These are phyloP conservation scores for Leishmania arabica DNA, from an alignment of 208 protist genomes.

Conservation along the genomic window DNA sequence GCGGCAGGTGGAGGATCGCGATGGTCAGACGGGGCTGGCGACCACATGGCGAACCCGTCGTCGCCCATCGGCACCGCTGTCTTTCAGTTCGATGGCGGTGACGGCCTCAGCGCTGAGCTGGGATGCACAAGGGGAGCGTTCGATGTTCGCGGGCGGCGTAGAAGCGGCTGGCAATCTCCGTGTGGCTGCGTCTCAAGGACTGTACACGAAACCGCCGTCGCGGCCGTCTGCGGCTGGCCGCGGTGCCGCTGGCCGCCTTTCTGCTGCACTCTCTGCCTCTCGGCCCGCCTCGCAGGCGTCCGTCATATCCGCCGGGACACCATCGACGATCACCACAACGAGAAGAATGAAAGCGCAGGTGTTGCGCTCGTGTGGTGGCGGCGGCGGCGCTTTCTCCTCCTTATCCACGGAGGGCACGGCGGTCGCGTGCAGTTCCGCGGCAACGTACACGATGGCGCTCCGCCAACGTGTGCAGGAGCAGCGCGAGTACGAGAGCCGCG, in stretches of 20 bases:
- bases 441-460: slow-evolving; percentile 16
- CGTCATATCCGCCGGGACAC: background rate
- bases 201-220: slow-evolving; percentile 5
- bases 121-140: background rate
- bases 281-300: slow-evolving; percentile 2
- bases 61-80: background rate
- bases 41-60: slow-evolving; percentile 24
- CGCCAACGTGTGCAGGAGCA: slow-evolving; percentile 23
- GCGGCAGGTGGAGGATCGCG: slow-evolving; percentile 25
- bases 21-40: slow-evolving; percentile 26
- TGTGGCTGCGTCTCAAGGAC: background rate
- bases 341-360: background rate
- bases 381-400: background rate
- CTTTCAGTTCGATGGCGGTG: background rate
- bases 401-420: slow-evolving; percentile 32
- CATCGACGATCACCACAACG: background rate
- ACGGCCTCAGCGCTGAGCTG: background rate
- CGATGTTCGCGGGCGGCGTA: too few relatives aligned
- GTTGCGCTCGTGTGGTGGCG: background rate
- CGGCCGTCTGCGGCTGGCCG: background rate
- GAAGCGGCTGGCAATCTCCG: background rate
- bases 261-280: background rate
- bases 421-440: slow-evolving; percentile 29
- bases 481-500: background rate
- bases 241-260: background rate